A percentile compares a stretch with the other conserved stretches of the same genome.
Conservation (phyloP, 495 filamentous ascomycete genomes). For the Aspergillus panamensis region DNA sequence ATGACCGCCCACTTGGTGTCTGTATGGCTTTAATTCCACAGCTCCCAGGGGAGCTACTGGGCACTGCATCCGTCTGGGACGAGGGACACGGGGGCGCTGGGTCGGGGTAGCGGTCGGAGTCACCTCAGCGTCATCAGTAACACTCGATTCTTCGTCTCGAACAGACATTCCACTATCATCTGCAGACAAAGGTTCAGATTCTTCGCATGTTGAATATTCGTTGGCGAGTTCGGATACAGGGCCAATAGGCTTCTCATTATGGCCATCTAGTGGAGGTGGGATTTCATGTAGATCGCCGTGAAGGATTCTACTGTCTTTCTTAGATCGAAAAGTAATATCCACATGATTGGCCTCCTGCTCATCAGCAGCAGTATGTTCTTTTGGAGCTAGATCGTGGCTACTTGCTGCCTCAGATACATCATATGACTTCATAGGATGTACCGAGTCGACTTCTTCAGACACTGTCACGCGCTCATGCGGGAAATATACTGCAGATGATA, state of each 20-base stretch:
- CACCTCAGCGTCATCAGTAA: conserved; percentile 55
- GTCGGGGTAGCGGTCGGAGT: conserved; percentile 60
- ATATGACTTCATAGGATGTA: conserved; percentile 40
- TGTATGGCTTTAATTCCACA: conserved; percentile 94
- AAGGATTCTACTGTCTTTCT: conserved; percentile 57
- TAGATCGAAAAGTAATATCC: conserved; percentile 60
- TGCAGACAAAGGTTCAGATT: conserved; percentile 53
- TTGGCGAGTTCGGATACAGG: conserved; percentile 38
- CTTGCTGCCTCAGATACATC: conserved; percentile 34
- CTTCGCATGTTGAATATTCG: conserved; percentile 51
- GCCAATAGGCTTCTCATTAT: conserved; percentile 34
- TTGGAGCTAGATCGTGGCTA: conserved; percentile 33
- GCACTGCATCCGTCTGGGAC: conserved; percentile 30
- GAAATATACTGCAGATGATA: conserved; percentile 89
- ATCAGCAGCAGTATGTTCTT: conserved; percentile 29
- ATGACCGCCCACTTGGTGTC: conserved; percentile 95
- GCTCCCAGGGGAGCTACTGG: conserved; percentile 70
- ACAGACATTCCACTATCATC: conserved; percentile 52
- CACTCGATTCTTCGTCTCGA: conserved; percentile 49
- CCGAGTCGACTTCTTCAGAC: conserved; percentile 32
- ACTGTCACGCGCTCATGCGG: conserved; percentile 69
- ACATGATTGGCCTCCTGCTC: conserved; percentile 46
- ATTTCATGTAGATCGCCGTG: conserved; percentile 54
- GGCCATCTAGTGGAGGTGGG: conserved; percentile 30
- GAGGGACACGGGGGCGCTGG: conserved; percentile 33